Evolutionary conservation across 306 rosid genomes (phyloP).

Genomic region (Ammopiptanthus mongolicus): DNA sequence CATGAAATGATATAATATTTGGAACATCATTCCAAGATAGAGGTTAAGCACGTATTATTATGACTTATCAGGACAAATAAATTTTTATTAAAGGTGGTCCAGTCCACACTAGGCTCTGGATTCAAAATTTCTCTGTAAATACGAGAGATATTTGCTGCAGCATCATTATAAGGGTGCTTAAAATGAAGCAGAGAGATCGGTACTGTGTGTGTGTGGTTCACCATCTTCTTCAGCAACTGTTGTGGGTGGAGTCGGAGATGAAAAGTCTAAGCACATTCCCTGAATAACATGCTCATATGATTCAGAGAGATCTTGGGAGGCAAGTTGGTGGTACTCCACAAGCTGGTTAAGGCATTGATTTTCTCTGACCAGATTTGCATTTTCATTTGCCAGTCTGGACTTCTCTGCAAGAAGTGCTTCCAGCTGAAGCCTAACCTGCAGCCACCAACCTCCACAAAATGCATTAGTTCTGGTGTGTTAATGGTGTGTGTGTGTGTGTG

Average conservation of each 20-base stretch:
- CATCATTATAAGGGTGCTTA: constrained; percentile 9
- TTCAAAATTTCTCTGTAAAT: background rate
- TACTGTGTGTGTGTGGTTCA: constrained; percentile 33
- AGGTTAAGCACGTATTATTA: no score
- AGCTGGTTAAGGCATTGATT: constrained; percentile 93
- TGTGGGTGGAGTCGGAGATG: constrained; percentile 58
- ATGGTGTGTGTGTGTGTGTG: no score
- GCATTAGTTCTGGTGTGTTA: background rate
- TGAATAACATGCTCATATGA: constrained; percentile 68
- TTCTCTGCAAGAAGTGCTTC: constrained; percentile 91
- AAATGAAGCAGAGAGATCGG: constrained; percentile 31
- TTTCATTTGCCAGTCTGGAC: constrained; percentile 83
- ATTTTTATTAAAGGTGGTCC: background rate
- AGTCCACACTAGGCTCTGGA: background rate
- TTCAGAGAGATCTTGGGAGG: constrained; percentile 66
- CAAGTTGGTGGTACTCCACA: constrained; percentile 87
- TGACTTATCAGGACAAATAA: background rate
- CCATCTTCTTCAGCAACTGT: constrained; percentile 27
- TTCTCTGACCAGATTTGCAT: constrained; percentile 79
- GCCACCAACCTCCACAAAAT: background rate
- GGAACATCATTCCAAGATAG: background rate
- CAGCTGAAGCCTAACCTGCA: constrained; percentile 93
- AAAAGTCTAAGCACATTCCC: constrained; percentile 82
- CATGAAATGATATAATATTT: no score
- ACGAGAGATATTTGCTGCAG: background rate